Percentiles rank a stretch among this genome's conserved stretches.
phyloP scores from a whole-genome alignment of 176 grass and related monocot species.

The Carex scoparia region DNA sequence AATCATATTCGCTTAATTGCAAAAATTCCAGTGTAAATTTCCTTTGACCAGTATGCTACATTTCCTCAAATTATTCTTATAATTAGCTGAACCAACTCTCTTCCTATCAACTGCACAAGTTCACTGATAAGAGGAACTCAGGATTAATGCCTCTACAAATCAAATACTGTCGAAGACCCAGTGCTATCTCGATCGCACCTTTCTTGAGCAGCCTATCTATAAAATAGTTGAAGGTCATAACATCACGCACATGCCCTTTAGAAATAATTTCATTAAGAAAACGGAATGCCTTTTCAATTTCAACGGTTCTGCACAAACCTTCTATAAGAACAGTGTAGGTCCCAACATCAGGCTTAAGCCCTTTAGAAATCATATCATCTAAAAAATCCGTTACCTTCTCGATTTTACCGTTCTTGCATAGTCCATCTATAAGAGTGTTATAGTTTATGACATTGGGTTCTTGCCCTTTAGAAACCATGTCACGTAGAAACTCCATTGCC shows the following conservation, averaged over 20 bases:
- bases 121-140: too few relatives aligned
- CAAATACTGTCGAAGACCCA: too few relatives aligned
- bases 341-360: not conserved
- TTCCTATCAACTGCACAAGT: not conserved
- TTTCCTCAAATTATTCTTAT: too few relatives aligned
- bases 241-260: not conserved
- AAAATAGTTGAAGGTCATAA: too few relatives aligned
- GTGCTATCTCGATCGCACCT: too few relatives aligned
- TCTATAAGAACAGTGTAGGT: not conserved
- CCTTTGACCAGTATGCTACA: too few relatives aligned
- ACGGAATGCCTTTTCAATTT: not conserved
- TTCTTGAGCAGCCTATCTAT: too few relatives aligned
- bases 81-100: too few relatives aligned
- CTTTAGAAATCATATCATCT: not conserved
- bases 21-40: too few relatives aligned
- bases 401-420: not conserved
- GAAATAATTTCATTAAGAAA: not conserved
- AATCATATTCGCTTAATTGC: too few relatives aligned
- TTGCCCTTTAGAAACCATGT: not conserved
- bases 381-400: not conserved
- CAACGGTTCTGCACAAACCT: not conserved
- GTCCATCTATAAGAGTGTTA: not conserved
- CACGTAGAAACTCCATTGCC: not conserved
- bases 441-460: not conserved
- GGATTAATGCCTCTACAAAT: too few relatives aligned